These are phyloP conservation scores for Strigomonas oncopelti DNA, from an alignment of 208 protist species.

Conservation along the genomic window DNA sequence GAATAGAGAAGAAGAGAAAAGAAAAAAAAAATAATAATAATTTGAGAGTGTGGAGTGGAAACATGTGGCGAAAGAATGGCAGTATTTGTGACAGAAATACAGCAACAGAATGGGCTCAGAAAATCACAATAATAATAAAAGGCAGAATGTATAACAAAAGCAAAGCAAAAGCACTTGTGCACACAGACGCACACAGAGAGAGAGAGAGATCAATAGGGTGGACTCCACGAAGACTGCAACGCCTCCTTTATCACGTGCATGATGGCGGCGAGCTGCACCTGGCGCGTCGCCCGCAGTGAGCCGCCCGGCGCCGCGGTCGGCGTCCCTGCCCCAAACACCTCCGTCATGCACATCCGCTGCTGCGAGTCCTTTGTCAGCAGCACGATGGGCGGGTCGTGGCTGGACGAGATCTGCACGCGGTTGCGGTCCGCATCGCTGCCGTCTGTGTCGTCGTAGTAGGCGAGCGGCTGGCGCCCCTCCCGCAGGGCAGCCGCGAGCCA, in stretches of 20 bases:
- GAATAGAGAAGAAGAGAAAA: not conserved
- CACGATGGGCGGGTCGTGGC: slow-evolving; percentile 45
- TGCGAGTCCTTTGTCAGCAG: slow-evolving; percentile 64
- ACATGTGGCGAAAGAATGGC: too few species aligned
- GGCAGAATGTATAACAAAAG: too few species aligned
- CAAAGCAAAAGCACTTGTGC: too few species aligned
- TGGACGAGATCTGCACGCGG: not conserved
- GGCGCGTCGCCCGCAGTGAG: slow-evolving; percentile 20
- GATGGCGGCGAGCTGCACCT: slow-evolving; percentile 12
- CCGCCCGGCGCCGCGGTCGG: slow-evolving; percentile 7
- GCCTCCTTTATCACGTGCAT: slow-evolving; percentile 24
- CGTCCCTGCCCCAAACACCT: slow-evolving; percentile 34
- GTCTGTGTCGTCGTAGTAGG: not conserved
- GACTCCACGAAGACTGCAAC: slow-evolving; percentile 11
- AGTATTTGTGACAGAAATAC: too few species aligned
- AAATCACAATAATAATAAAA: too few species aligned
- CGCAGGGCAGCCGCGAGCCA: slow-evolving; percentile 42
- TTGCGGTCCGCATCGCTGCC: slow-evolving; percentile 8
- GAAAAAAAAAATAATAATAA: slow-evolving; percentile 1
- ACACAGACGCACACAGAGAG: not conserved
- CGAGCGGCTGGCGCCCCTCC: slow-evolving; percentile 12
- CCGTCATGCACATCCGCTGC: slow-evolving; percentile 42
- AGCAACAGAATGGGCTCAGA: too few species aligned
- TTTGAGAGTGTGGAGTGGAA: not conserved
- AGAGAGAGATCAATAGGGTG: not conserved